A percentile compares a stretch with the other conserved stretches of the same genome.
These are phyloP conservation scores for Cenchrus purpureus DNA, from an alignment of 176 grass and related monocot species.

Conservation along the genomic window DNA sequence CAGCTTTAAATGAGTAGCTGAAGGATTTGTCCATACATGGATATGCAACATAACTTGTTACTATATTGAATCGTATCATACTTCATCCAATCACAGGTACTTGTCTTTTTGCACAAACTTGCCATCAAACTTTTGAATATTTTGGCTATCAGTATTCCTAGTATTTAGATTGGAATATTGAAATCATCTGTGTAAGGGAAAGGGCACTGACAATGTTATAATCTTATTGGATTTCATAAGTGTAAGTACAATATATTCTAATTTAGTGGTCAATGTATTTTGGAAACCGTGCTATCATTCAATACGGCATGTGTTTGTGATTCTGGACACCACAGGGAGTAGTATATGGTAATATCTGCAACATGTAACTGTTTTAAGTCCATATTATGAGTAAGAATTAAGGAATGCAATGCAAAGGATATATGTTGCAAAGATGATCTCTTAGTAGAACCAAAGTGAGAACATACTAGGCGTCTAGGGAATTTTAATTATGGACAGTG, in stretches of 20 bases:
- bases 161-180: background rate
- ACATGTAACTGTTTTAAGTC: conserved; percentile 16
- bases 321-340: background rate
- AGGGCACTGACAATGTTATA: background rate
- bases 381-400: background rate
- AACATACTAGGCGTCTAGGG: background rate
- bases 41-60: conserved; percentile 17
- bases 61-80: conserved; percentile 10
- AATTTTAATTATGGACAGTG: conserved; percentile 22
- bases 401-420: conserved; percentile 25
- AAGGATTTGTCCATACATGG: background rate
- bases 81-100: background rate
- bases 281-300: background rate
- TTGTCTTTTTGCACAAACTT: background rate
- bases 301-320: background rate
- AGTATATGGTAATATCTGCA: conserved; percentile 11
- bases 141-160: background rate
- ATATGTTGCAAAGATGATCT: background rate
- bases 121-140: background rate
- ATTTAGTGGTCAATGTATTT: conserved; percentile 14
- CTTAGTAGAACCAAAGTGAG: conserved; percentile 18
- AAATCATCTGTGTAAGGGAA: background rate
- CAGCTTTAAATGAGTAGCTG: conserved; percentile 18
- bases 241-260: conserved; percentile 8
- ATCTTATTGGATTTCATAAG: background rate